A percentile compares a stretch with the other conserved stretches of the same genome.
Conservation (phyloP, 2,329 filamentous ascomycete genomes). For the Blumeria graminis region DNA sequence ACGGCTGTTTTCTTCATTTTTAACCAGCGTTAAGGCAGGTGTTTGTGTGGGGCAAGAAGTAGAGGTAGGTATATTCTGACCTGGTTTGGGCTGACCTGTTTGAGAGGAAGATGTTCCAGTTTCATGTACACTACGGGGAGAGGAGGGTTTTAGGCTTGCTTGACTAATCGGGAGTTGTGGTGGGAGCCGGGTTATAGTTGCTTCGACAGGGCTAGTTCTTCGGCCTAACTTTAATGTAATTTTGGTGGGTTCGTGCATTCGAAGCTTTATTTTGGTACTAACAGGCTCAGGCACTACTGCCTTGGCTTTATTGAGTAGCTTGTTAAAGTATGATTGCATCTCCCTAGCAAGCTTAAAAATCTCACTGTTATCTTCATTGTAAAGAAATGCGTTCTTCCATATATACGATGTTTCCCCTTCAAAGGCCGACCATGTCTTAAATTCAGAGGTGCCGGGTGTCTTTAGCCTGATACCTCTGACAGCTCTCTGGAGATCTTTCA, state of each 20-base stretch:
- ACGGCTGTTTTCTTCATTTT: background rate
- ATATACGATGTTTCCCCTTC: constrained; percentile 59
- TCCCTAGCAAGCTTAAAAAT: constrained; percentile 56
- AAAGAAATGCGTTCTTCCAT: constrained; percentile 71
- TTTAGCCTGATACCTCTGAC: constrained; percentile 50
- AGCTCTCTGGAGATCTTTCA: constrained; percentile 54
- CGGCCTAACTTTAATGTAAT: constrained; percentile 49
- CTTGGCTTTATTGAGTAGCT: constrained; percentile 47
- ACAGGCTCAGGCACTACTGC: constrained; percentile 45
- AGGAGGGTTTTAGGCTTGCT: constrained; percentile 18
- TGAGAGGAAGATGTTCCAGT: background rate
- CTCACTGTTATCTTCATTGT: constrained; percentile 79
- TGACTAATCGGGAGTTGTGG: constrained; percentile 19
- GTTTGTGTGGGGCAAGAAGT: background rate
- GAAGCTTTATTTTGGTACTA: constrained; percentile 60
- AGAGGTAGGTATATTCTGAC: background rate
- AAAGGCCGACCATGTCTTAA: constrained; percentile 63
- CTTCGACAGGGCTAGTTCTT: constrained; percentile 28
- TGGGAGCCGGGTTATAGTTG: constrained; percentile 24
- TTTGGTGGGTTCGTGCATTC: constrained; percentile 31
- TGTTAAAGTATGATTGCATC: constrained; percentile 50
- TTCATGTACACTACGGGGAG: background rate
- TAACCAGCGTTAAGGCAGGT: background rate
- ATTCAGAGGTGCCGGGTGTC: constrained; percentile 35
- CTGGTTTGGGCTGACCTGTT: background rate